Evolutionary conservation across 2,329 filamentous ascomycete species (phyloP), one percentile per base, ranked within the genome.

Genomic region (Penicillium vulpinum): DNA sequence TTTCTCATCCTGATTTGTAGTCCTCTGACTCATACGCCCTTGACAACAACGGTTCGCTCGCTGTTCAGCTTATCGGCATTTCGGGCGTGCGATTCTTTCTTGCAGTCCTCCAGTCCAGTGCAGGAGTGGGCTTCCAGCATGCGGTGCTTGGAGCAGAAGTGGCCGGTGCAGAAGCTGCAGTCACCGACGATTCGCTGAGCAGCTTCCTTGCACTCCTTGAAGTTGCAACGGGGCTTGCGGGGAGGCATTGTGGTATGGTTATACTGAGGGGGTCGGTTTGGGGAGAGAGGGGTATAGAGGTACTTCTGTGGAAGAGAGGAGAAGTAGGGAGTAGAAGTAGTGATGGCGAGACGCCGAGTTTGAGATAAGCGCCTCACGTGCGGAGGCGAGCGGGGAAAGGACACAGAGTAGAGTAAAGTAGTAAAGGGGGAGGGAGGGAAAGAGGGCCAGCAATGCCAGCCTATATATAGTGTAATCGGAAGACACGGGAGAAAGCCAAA

Each of bases 111-210:
- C 56, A 99, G 81, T 39, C 92, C 92, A 62, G 85, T 86, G 80
- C 94, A 99, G 79, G 91, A 91, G 80, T 99, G 94, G 67, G 93
- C 90, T 77, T 99, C 94, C 62, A 97, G 78, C 78, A 97, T 84
- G 55, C 94, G 85, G 78, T 99, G 94, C 80, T 92, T 96, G 68
- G 91, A 91, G 78, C 94, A 99, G 81, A 91, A 97, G 74, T 95
- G 90, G 44, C 92, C 92, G 54, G 88, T 83, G 81, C 94, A 99
- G 82, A 97, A 97, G 60, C 87, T 88, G 78, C 94, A 99, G 80
- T 97, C 93, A 53, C 94, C 94, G 58, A 97, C 90, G 70, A 99
- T 97, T 64, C 91, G 88, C 77, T 97, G 92, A 16, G 92, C 92
- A 29, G 85, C 84, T 67, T 91, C 88, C 73, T 87, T 91, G 86